Evolutionary conservation across 1,284 basidiomycete genomes (phyloP).

Genomic region (Thelephora terrestris): DNA sequence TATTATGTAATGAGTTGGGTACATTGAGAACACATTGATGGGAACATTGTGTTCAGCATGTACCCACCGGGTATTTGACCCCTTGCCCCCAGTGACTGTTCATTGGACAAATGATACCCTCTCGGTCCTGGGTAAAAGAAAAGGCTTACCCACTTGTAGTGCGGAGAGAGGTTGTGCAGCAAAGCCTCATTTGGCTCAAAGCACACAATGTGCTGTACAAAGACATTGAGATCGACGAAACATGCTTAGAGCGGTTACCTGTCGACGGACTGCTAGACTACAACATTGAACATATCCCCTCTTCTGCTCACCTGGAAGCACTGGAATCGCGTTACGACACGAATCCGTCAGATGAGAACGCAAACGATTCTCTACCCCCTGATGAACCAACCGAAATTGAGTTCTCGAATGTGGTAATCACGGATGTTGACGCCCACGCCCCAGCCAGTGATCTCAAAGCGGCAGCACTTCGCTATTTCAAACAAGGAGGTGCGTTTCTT

Average conservation of each 20-base stretch:
- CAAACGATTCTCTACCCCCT: constrained; percentile 15
- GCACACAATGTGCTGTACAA: neutral
- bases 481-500: constrained; percentile 19
- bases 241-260: constrained; percentile 12
- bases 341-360: neutral
- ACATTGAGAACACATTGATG: too few relatives aligned
- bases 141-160: constrained; percentile 23
- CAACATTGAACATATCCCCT: constrained; percentile 18
- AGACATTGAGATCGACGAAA: neutral
- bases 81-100: too few relatives aligned
- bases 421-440: constrained; percentile 20
- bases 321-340: constrained; percentile 18
- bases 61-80: too few relatives aligned
- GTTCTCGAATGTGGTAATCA: constrained; percentile 15
- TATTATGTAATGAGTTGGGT: too few relatives aligned
- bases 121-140: constrained; percentile 19
- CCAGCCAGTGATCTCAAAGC: constrained; percentile 20
- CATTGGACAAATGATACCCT: constrained; percentile 19
- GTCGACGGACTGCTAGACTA: constrained; percentile 16
- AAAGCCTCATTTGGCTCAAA: constrained; percentile 9
- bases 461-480: constrained; percentile 23
- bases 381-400: too few relatives aligned
- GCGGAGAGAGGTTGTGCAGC: constrained; percentile 16
- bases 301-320: constrained; percentile 8
- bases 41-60: too few relatives aligned